A percentile compares a stretch with the other conserved stretches of the same genome.
Conservation (phyloP, 140 eudicot species). For the Erigeron philadelphicus region DNA sequence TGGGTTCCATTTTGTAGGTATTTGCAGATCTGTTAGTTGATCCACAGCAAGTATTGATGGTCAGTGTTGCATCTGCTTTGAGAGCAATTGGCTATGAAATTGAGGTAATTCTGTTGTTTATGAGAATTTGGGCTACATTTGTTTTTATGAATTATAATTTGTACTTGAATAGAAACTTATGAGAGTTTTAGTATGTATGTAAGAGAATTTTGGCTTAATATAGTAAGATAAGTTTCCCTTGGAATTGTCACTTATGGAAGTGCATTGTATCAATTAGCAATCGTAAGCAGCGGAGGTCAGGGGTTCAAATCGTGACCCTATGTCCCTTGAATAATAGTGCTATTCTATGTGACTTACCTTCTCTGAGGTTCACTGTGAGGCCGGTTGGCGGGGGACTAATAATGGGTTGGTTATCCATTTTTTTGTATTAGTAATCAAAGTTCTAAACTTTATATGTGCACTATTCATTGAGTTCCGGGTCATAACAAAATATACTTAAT, state of each 20-base stretch:
- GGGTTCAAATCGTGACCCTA: too few species aligned
- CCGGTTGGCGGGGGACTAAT: too few species aligned
- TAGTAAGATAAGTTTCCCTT: neutral
- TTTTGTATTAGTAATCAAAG: too few species aligned
- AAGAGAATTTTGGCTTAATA: neutral
- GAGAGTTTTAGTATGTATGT: neutral
- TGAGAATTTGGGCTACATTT: constrained; percentile 12
- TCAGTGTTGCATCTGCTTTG: constrained; percentile 67
- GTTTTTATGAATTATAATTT: constrained; percentile 3
- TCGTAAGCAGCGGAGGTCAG: neutral
- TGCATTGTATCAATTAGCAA: neutral
- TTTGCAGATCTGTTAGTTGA: constrained; percentile 83
- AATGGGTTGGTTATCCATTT: too few species aligned
- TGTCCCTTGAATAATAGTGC: too few species aligned
- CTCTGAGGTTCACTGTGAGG: too few species aligned
- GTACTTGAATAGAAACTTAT: constrained; percentile 11
- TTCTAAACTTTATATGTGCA: too few species aligned
- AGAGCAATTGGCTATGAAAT: constrained; percentile 78
- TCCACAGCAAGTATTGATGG: constrained; percentile 80
- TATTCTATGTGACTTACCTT: too few species aligned
- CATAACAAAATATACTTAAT: neutral
- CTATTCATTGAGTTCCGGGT: neutral
- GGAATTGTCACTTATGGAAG: neutral
- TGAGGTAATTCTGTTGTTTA: constrained; percentile 53
- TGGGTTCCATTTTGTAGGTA: constrained; percentile 46